These are phyloP conservation scores for Solanum raphanifolium DNA, from an alignment of 257 asterid genomes.

Conservation along the genomic window DNA sequence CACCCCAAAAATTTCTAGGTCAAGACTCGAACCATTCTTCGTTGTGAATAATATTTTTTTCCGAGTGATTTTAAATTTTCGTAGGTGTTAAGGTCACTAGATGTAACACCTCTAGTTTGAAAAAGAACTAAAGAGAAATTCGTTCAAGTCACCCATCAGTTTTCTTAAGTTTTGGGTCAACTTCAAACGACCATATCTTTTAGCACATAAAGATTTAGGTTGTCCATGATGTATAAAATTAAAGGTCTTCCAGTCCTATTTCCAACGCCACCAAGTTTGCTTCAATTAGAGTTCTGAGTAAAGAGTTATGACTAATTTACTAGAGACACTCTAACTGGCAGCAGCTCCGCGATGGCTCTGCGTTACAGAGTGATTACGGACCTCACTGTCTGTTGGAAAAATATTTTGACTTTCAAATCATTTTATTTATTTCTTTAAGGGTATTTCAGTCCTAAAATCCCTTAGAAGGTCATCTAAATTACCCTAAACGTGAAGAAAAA, in stretches of 20 bases:
- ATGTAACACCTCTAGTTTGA: not conserved
- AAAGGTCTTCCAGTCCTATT: not conserved
- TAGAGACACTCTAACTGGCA: not conserved
- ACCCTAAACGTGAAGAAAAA: not conserved
- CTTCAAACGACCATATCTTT: not conserved
- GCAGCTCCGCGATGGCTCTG: not conserved
- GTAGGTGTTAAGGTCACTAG: not conserved
- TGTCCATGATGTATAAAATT: too few relatives aligned
- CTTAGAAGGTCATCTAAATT: not conserved
- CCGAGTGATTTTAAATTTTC: not conserved
- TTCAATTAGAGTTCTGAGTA: not conserved
- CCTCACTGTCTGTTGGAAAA: not conserved
- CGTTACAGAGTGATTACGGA: not conserved
- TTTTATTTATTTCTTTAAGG: not conserved
- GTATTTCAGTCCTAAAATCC: not conserved
- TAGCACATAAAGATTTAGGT: not conserved
- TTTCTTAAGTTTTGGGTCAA: not conserved
- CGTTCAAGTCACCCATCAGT: not conserved
- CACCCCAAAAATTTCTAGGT: not conserved
- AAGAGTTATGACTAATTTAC: not conserved
- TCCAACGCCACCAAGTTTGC: not conserved
- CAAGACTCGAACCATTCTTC: not conserved
- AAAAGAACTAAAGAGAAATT: not conserved
- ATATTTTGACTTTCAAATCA: not conserved
- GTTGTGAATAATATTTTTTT: too few relatives aligned